A percentile compares a stretch with the other conserved stretches of the same genome.
These are phyloP conservation scores for Sporisorium iseilematis-ciliati DNA, from an alignment of 1,284 basidiomycete genomes.

Conservation along the genomic window DNA sequence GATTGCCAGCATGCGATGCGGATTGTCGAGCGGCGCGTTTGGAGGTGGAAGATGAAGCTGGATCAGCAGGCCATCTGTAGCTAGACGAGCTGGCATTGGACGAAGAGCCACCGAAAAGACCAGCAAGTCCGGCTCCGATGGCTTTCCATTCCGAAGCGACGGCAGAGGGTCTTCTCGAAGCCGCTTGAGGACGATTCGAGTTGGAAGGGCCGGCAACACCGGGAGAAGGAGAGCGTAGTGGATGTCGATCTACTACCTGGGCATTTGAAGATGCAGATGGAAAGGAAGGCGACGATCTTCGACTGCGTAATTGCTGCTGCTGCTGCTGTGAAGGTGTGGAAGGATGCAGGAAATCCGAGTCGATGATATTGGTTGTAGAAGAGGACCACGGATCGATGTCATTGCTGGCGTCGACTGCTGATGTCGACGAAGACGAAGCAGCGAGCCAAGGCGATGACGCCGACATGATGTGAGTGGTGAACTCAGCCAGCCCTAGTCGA, in stretches of 20 bases:
- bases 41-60: conserved; percentile 14
- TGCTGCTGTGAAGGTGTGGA: conserved; percentile 2
- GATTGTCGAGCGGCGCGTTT: conserved; percentile 16
- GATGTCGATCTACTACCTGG: conserved; percentile 40
- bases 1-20: conserved; percentile 10
- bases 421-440: conserved; percentile 7
- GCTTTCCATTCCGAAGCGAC: conserved; percentile 50
- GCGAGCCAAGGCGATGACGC: conserved; percentile 33
- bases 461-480: conserved; percentile 18
- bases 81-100: conserved; percentile 7
- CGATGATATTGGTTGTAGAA: conserved; percentile 2
- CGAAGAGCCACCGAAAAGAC: conserved; percentile 33
- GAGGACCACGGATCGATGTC: conserved; percentile 24
- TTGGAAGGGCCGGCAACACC: conserved; percentile 13
- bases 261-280: conserved; percentile 10
- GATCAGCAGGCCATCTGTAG: conserved; percentile 51
- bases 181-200: conserved; percentile 5
- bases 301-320: conserved; percentile 32
- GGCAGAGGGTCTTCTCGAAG: conserved; percentile 27
- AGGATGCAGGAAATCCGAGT: conserved; percentile 27
- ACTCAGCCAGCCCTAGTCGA: background rate
- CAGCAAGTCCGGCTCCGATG: conserved; percentile 43
- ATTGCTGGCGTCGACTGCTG: conserved; percentile 4
- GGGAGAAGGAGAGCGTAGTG: conserved; percentile 44
- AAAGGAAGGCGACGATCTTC: conserved; percentile 28